Evolutionary conservation across 257 asterid species (phyloP), one percentile per base, ranked within the genome.

Genomic region (Lycium barbarum): DNA sequence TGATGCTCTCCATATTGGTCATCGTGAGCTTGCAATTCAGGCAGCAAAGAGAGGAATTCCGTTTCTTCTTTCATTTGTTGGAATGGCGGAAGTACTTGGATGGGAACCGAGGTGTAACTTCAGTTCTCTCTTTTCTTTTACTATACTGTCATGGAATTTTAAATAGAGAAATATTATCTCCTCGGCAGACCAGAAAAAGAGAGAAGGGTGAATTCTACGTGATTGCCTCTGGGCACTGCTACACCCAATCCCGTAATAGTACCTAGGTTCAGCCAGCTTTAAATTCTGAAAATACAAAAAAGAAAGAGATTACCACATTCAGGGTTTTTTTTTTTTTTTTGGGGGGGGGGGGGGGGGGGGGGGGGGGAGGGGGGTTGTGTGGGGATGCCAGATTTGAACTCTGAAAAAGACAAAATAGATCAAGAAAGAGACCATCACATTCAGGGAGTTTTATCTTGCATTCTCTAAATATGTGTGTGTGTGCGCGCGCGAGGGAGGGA

Each of bases 1-100:
- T 85, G 99, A 96, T 87, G 99, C 99, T 83, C 98, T 96, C 89
- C 99, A 96, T 86, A 91, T 95, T 74, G 99, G 99, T 88, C 99
- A 96, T 83, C 95, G 99, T 70, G 98, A 95, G 88, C 97, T 96
- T 88, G 99, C 96, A 67, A 94, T 96, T 85, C 99, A 96, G 88
- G 98, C 99, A 13, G 90, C 99, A 5, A 91, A 88, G 87, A 89
- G 92, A 81, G 99, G 98, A 86, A 87, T 88, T 87, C 99, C 98
- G 0, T 95, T 89, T 90, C 93, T 96, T 36, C 81, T 96, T 85
- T 93, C 97, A 51, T 96, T 96, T 86, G 92, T 90, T 83, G 99
- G 99, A 87, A 95, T 96, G 98, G 98, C 97, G 0, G 97, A 93
- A 88, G 88, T 96, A 18, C 97, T 96, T 86, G 98, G 98, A 55